Evolutionary conservation across 169 alveolate genomes (phyloP), one percentile per base, ranked within the genome.

Genomic region (Eimeria tenella): DNA sequence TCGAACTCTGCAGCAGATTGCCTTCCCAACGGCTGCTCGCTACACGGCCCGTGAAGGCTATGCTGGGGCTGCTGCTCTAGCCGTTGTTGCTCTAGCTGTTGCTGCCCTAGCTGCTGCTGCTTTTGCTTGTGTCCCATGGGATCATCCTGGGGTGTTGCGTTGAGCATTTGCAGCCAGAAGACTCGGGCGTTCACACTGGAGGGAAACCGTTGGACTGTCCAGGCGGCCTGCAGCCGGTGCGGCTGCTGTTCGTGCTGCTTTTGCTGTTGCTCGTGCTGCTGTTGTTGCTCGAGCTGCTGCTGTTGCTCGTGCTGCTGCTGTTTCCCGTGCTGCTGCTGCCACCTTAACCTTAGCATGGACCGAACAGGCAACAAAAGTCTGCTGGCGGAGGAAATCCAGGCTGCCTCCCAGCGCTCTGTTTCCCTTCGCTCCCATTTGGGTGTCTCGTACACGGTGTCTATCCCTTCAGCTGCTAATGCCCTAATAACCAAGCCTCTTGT

Each of bases 351-450:
- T 19, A 75, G 4, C 31, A 75, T 19, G 86, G 86, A 42, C 15
- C 63, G 60, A 50, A 75, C 63, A 5, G 86, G 86, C 10, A 75
- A 65, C 65, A 75, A 62, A 15, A 75, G 63, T 42, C 86, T 75
- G 86, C 86, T 75, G 5, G 86, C 31, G 60, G 86, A 75, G 86
- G 86, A 75, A 21, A 75, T 75, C 86, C 86, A 75, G 63, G 86
- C 86, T 4, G 86, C 86, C 42, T 49, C 25, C 86, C 86, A 75
- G 17, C 17, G 10, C 15, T 52, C 65, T 1, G 55, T 53, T 19
- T 75, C 13, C 60, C 63, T 75, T 62, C 19, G 68, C 23, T 17
- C 60, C 86, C 86, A 75, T 23, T 21, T 49, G 17, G 86, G 86
- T 6, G 86, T 25, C 65, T 75, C 86, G 52, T 42, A 75, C 25